Base-by-base conservation (phyloP, 805 yeast species). In the Schwanniomyces occidentalis region DNA sequence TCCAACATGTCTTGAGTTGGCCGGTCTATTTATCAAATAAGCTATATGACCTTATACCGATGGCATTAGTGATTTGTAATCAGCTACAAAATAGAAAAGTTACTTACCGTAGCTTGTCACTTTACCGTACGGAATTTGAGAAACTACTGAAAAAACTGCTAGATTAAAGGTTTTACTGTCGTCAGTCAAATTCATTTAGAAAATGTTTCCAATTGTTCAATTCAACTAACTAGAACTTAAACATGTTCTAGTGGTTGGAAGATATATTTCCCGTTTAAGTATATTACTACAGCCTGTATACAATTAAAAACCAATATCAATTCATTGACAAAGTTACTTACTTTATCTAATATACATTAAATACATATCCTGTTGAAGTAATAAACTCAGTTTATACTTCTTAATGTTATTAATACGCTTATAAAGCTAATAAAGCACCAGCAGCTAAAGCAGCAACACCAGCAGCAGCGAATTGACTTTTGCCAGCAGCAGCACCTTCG, bases 1-100 rank as follows among this genome's bases (percentile, higher is more conserved):
- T 0, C 95, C 95, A 1, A 85, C 93, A 40, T 78, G 88, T 5
- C 95, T 65, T 1, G 93, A 70, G 44, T 83, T 80, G 32, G 64
- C 72, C 0, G 95, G 93, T 32, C 71, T 64, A 19, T 71, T 73
- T 0, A 82, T 65, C 7, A 83, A 57, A 40, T 72, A 71, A 0
- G 93, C 93, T 6, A 85, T 76, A 51, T 83, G 90, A 2, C 87
- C 72, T 64, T 24, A 8, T n/a, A n/a, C n/a, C n/a, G n/a, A n/a
- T n/a, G n/a, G n/a, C n/a, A n/a, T n/a, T n/a, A n/a, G 14, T 32
- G 18, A 21, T n/a, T 27, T 26, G 6, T 12, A 6, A 12, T 12
- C 30, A 8, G 8, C 10, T 8, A 15, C 10, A 12, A 29, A 9
- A 18, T 8, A 16, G 23, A 9, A 13, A 17, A 13, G 6, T 4